These are phyloP conservation scores for Lablab purpureus DNA, from an alignment of 306 rosid species.

Conservation along the genomic window DNA sequence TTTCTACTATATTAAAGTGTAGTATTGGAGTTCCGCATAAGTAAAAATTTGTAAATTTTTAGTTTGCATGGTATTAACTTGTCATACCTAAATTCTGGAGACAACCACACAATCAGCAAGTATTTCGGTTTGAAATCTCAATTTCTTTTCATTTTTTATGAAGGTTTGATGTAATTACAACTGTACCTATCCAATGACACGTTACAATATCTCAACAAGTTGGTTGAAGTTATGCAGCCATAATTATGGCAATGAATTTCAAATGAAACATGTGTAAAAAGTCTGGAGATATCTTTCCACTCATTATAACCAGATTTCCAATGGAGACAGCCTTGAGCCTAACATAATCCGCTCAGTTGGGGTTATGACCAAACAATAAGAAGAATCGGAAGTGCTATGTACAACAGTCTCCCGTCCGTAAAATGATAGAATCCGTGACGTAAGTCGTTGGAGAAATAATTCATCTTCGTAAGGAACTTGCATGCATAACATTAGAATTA, in stretches of 20 bases:
- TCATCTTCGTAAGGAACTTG: constrained; percentile 47
- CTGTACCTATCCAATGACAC: constrained; percentile 42
- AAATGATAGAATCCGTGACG: constrained; percentile 48
- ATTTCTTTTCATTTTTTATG: constrained; percentile 44
- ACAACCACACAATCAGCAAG: constrained; percentile 12
- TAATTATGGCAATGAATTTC: constrained; percentile 50
- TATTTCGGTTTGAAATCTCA: constrained; percentile 31
- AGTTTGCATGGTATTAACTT: not conserved
- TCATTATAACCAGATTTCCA: constrained; percentile 45
- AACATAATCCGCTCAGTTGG: constrained; percentile 47
- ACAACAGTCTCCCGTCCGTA: constrained; percentile 45
- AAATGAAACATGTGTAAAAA: constrained; percentile 38
- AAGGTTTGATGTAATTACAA: constrained; percentile 45
- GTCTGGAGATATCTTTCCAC: constrained; percentile 44
- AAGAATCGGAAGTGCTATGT: constrained; percentile 49
- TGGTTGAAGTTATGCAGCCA: constrained; percentile 39
- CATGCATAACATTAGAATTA: constrained; percentile 32
- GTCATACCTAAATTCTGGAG: constrained; percentile 25
- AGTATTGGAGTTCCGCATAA: not conserved
- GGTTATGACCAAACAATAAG: constrained; percentile 50
- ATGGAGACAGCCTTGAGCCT: constrained; percentile 47
- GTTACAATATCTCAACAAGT: constrained; percentile 45
- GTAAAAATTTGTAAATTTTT: not conserved
- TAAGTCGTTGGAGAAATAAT: constrained; percentile 44
- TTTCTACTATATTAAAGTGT: no score